Evolutionary conservation across 225 moss, liverwort and hornwort species (phyloP).

Genomic region (Straminergon stramineum): DNA sequence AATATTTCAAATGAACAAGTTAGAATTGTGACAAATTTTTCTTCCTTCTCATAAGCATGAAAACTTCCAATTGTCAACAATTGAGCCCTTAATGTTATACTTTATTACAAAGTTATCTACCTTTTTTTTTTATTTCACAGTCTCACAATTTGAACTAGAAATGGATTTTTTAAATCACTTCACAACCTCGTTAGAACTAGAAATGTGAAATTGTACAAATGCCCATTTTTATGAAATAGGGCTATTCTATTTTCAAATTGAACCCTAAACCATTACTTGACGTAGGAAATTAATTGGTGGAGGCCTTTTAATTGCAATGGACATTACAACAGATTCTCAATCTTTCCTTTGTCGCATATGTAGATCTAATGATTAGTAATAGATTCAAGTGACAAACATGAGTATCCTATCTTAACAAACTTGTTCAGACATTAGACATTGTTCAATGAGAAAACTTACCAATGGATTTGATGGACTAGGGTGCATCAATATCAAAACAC

Average conservation of each 20-base stretch:
- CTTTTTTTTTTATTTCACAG: neutral
- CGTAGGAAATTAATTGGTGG: neutral
- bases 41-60: neutral
- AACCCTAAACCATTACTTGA: neutral
- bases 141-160: neutral
- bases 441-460: too few species aligned
- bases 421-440: neutral
- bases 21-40: neutral
- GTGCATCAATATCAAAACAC: neutral
- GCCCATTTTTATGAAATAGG: neutral
- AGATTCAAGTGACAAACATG: neutral
- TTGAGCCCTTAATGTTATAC: neutral
- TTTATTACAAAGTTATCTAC: neutral
- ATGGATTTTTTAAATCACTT: neutral
- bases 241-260: neutral
- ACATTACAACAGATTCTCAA: fast-evolving
- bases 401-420: neutral
- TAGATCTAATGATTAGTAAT: neutral
- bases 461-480: too few species aligned
- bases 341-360: fast-evolving
- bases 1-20: neutral
- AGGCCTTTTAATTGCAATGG: neutral
- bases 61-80: neutral
- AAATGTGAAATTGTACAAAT: neutral
- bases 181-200: neutral